Evolutionary conservation across 2,329 filamentous ascomycete species (phyloP), one percentile per base, ranked within the genome.

Genomic region (Ramularia endophylla): DNA sequence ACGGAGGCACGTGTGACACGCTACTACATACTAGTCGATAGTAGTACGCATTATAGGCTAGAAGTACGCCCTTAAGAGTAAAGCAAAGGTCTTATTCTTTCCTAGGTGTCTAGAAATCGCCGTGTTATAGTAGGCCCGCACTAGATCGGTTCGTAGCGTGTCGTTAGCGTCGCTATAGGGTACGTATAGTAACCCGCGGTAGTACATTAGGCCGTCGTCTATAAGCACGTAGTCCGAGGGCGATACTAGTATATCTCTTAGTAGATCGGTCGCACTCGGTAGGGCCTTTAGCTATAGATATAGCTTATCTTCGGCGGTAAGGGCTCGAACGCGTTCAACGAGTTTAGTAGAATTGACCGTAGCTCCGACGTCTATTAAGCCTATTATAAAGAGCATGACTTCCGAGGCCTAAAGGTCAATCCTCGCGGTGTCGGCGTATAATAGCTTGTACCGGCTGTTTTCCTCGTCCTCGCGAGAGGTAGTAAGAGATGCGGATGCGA

Each of bases 31-130:
- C 11, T 22, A 25, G 13, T 38, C 16, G n/a, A 44, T 18, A 32
- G 34, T 13, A 20, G 12, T 19, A 17, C 17, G 27, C 31, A 41
- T 41, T 8, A 13, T 33, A 22, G 30, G 30, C 38, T 31, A 41
- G 29, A 18, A 41, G 18, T 35, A 41, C 30, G n/a, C 27, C 4
- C 38, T 16, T 27, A 13, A 36, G 11, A 41, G 20, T 25, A 41
- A 31, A 5, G 36, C 38, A 27, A 35, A 36, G 8, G 30, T 38
- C 32, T 43, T 38, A 20, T 30, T 27, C 20, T 18, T 27, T 6
- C 35, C n/a, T 31, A 19, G 20, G 22, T 42, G 28, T 27, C 40
- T 44, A 41, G 30, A 30, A 33, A 22, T 16, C 7, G 34, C 43
- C 18, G n/a, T 16, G 31, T 18, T 15, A 29, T 31, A 15, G 16